Percentiles rank a stretch among this genome's conserved stretches.
phyloP scores from a whole-genome alignment of 1,284 basidiomycete genomes.

The Trametes pubescens region DNA sequence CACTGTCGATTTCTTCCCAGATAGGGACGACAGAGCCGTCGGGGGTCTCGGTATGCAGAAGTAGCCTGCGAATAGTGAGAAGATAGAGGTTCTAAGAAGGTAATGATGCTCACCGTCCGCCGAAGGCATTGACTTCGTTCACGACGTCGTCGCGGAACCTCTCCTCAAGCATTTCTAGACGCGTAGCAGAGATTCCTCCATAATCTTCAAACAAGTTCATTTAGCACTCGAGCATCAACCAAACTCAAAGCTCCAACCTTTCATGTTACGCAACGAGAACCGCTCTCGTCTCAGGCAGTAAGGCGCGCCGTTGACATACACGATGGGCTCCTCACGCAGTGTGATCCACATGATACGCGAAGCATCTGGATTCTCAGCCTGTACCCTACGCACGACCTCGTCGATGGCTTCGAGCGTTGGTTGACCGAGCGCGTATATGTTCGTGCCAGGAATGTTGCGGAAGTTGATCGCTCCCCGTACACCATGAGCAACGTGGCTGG shows the following conservation, averaged over 20 bases:
- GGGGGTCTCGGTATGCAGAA: constrained; percentile 90
- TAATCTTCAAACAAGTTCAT: constrained; percentile 64
- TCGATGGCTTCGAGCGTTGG: constrained; percentile 92
- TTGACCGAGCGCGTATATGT: constrained; percentile 92
- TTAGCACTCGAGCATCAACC: neutral
- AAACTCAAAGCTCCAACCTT: constrained; percentile 56
- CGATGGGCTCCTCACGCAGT: constrained; percentile 92
- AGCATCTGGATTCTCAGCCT: constrained; percentile 65
- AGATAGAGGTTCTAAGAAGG: neutral
- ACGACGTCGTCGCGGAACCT: constrained; percentile 92
- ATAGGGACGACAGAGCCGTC: constrained; percentile 93
- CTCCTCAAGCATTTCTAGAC: constrained; percentile 92
- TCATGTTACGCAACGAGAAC: constrained; percentile 88
- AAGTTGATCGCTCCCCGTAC: constrained; percentile 96
- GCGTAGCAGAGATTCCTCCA: constrained; percentile 89
- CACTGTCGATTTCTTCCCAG: constrained; percentile 91
- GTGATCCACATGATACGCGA: constrained; percentile 90
- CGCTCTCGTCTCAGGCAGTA: constrained; percentile 83
- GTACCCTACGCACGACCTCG: constrained; percentile 81
- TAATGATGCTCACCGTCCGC: constrained; percentile 65
- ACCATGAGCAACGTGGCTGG: constrained; percentile 66
- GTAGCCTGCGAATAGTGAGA: constrained; percentile 54
- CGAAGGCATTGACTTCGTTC: constrained; percentile 83
- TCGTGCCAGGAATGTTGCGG: constrained; percentile 84
- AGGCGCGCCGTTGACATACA: constrained; percentile 91